Evolutionary conservation across 208 protist genomes (phyloP), one percentile per base, ranked within the genome.

Genomic region (Plasmodiophora brassicae): DNA sequence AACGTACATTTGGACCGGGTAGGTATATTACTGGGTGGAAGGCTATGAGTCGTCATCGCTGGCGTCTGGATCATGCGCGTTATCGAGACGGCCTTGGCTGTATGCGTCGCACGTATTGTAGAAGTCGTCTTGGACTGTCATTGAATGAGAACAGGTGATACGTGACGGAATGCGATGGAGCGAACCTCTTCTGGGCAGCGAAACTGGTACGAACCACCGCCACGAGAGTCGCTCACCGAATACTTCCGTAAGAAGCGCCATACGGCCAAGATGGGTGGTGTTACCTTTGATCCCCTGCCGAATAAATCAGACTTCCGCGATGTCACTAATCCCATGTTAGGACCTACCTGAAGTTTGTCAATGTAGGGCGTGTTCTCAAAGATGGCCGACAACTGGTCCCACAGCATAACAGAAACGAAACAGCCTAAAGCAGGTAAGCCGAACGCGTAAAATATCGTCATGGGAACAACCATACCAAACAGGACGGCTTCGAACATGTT

Each of bases 161-260:
- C 32, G 32, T 78, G 65, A 14, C n/a, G 10, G 65, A 78, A 36
- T 5, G 65, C 41, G 14, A 78, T n/a, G 25, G 25, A 28, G 14
- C 50, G 10, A 14, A 78, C 65, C 65, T 32, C n/a, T 78, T 78
- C n/a, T 78, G 5, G 65, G 65, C 10, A 78, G 5, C 41, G 14
- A 44, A 14, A 32, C n/a, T 32, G 65, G 65, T 44, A 78, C 32
- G n/a, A 78, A 38, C 65, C 65, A 78, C 14, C n/a, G 32, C 65
- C 65, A 78, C 32, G 32, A 14, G 20, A 78, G 20, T 32, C 14
- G 65, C 41, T 78, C 65, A 5, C 65, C 65, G n/a, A 78, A 78
- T 78, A 78, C 65, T 78, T 78, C 65, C 10, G 65, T 78, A n/a
- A 78, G n/a, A 38, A 78, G n/a, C 65, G 65, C n/a, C 65, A 78